Evolutionary conservation across 2,329 filamentous ascomycete species (phyloP).

Genomic region (Orbilia javanica): DNA sequence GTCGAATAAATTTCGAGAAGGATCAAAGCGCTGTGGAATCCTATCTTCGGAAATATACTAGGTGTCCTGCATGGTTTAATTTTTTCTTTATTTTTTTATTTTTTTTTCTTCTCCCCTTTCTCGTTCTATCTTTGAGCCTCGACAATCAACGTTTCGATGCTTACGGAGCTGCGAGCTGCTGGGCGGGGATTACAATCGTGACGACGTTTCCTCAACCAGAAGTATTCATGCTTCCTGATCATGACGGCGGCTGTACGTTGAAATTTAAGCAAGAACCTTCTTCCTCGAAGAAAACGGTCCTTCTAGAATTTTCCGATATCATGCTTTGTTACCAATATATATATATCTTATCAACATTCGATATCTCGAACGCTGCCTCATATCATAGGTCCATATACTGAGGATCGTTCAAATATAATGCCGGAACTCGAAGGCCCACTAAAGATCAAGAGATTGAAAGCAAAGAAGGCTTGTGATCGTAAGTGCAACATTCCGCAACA

Average conservation of each 20-base stretch:
- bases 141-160: conserved; percentile 23
- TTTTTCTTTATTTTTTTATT: too few species aligned
- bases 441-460: conserved; percentile 60
- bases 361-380: conserved; percentile 27
- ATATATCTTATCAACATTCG: conserved; percentile 38
- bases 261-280: conserved; percentile 48
- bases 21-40: conserved; percentile 29
- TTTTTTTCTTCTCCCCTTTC: too few species aligned
- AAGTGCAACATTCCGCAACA: conserved; percentile 55
- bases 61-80: conserved; percentile 25
- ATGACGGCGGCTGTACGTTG: conserved; percentile 33
- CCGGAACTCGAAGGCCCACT: conserved; percentile 57
- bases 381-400: conserved; percentile 13
- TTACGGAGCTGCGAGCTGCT: conserved; percentile 36
- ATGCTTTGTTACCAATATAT: conserved; percentile 39
- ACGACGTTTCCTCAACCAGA: conserved; percentile 28
- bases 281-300: conserved; percentile 37
- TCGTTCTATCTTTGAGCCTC: conserved; percentile 27
- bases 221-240: conserved; percentile 33
- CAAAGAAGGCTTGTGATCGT: conserved; percentile 60
- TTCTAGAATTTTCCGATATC: conserved; percentile 33
- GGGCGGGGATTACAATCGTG: conserved; percentile 32
- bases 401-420: conserved; percentile 53
- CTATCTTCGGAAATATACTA: conserved; percentile 27
- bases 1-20: conserved; percentile 24